Evolutionary conservation across 805 yeast genomes (phyloP).

Genomic region (Ogataea neopini): DNA sequence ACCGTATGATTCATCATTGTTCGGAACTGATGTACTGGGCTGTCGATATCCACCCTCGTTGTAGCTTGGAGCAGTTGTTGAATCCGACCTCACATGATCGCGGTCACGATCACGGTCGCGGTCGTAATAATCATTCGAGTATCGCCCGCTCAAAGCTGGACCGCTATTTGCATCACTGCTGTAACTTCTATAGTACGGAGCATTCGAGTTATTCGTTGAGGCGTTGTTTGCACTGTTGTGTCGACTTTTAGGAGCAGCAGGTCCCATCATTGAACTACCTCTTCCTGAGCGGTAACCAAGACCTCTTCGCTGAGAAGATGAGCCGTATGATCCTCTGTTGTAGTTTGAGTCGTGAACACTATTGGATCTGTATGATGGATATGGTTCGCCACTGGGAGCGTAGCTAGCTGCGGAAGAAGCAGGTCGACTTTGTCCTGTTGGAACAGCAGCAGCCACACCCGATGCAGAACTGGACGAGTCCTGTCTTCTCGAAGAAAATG

Average conservation of each 20-base stretch:
- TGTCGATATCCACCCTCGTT: slow-evolving; percentile 10
- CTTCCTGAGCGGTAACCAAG: slow-evolving; percentile 22
- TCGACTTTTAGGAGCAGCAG: slow-evolving; percentile 10
- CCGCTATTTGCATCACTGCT: slow-evolving; percentile 18
- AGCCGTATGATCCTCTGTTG: slow-evolving; percentile 15
- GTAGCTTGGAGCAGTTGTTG: slow-evolving; percentile 5
- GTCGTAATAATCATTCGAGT: slow-evolving; percentile 18
- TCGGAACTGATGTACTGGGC: slow-evolving; percentile 5
- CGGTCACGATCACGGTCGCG: slow-evolving; percentile 25
- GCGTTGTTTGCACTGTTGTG: slow-evolving; percentile 4
- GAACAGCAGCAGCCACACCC: slow-evolving; percentile 8
- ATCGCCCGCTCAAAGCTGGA: slow-evolving; percentile 12
- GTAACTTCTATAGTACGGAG: slow-evolving; percentile 20
- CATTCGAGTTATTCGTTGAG: slow-evolving; percentile 3
- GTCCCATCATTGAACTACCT: slow-evolving; percentile 12
- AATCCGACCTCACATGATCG: slow-evolving; percentile 21
- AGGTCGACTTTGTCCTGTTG: slow-evolving; percentile 4
- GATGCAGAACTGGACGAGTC: slow-evolving; percentile 15
- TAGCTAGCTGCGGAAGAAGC: slow-evolving; percentile 6
- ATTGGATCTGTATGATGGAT: slow-evolving; percentile 17
- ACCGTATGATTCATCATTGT: slow-evolving; percentile 12
- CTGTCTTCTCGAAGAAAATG: slow-evolving; percentile 34
- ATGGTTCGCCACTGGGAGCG: slow-evolving; percentile 9
- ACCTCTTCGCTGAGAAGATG: slow-evolving; percentile 13
- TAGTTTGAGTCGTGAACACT: slow-evolving; percentile 16